Conservation (phyloP, 805 yeast genomes). For the Barnettozyma populi region DNA sequence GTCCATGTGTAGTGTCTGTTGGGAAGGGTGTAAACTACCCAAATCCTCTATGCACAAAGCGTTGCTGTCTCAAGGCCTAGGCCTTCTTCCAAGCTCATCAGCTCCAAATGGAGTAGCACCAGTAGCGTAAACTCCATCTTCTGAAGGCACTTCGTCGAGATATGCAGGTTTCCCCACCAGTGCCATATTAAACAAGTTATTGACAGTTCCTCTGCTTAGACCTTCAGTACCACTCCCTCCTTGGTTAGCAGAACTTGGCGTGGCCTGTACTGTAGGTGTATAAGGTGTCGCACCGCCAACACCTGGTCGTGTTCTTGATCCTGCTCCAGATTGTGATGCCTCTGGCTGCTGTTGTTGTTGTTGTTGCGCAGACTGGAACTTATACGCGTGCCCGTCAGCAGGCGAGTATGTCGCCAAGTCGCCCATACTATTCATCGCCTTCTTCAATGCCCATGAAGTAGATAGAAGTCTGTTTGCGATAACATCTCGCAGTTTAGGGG, state of each 20-base stretch:
- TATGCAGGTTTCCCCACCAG: conserved; percentile 17
- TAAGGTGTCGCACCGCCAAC: conserved; percentile 24
- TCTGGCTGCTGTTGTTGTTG: neutral
- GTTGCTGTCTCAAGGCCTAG: conserved; percentile 2
- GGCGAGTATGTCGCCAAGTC: conserved; percentile 52
- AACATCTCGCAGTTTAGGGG: conserved; percentile 71
- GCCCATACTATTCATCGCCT: conserved; percentile 43
- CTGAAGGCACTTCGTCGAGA: conserved; percentile 14
- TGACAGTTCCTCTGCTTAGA: conserved; percentile 20
- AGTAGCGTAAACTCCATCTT: neutral
- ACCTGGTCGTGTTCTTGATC: conserved; percentile 18
- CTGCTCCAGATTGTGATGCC: conserved; percentile 1
- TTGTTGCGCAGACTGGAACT: conserved; percentile 10
- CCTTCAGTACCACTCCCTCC: neutral
- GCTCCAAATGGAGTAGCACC: conserved; percentile 6
- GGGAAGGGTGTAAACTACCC: neutral
- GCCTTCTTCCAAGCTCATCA: conserved; percentile 6
- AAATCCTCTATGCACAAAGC: neutral
- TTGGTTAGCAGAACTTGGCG: conserved; percentile 5
- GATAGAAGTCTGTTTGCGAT: conserved; percentile 57
- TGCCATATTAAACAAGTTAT: conserved; percentile 22
- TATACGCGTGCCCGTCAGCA: conserved; percentile 52
- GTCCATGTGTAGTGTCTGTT: neutral
- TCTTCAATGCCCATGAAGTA: conserved; percentile 31
- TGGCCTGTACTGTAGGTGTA: conserved; percentile 16